These are phyloP conservation scores for Yamadazyma dendronema DNA, from an alignment of 1,139 yeast species.

Conservation along the genomic window DNA sequence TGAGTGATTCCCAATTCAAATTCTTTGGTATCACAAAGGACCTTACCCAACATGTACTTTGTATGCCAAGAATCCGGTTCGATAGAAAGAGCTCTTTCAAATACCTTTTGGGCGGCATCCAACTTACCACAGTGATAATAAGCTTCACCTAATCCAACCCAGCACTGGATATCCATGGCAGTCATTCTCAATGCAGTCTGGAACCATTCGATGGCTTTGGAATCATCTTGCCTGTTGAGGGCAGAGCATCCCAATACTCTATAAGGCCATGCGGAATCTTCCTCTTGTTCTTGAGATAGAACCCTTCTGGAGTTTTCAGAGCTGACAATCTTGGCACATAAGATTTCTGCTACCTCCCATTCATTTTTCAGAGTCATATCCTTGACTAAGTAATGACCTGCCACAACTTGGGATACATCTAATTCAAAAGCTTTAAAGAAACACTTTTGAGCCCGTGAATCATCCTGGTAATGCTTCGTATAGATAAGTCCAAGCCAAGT, in stretches of 20 bases:
- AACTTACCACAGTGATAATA: constrained; percentile 80
- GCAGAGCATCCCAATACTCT: constrained; percentile 80
- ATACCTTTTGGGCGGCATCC: constrained; percentile 85
- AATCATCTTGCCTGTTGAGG: constrained; percentile 69
- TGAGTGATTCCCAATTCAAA: constrained; percentile 33
- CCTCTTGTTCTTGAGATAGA: constrained; percentile 40
- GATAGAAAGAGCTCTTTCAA: constrained; percentile 58
- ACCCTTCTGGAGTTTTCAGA: constrained; percentile 58
- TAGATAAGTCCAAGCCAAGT: constrained; percentile 78
- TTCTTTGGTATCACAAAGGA: constrained; percentile 46
- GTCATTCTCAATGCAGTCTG: constrained; percentile 79
- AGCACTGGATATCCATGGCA: constrained; percentile 68
- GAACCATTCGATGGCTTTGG: constrained; percentile 82
- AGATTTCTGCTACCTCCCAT: constrained; percentile 82
- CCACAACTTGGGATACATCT: constrained; percentile 68
- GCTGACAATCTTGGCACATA: constrained; percentile 63
- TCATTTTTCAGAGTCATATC: constrained; percentile 65
- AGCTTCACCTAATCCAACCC: constrained; percentile 96
- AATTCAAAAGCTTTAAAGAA: constrained; percentile 88
- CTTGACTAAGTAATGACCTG: constrained; percentile 72
- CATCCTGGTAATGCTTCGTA: constrained; percentile 54
- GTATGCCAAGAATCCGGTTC: constrained; percentile 54
- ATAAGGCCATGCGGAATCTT: constrained; percentile 74
- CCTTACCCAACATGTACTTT: constrained; percentile 63
- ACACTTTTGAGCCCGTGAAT: constrained; percentile 75